A percentile compares a stretch with the other conserved stretches of the same genome.
Conservation (phyloP, 73 alveolate species). For the Tetrahymena elliotti region DNA sequence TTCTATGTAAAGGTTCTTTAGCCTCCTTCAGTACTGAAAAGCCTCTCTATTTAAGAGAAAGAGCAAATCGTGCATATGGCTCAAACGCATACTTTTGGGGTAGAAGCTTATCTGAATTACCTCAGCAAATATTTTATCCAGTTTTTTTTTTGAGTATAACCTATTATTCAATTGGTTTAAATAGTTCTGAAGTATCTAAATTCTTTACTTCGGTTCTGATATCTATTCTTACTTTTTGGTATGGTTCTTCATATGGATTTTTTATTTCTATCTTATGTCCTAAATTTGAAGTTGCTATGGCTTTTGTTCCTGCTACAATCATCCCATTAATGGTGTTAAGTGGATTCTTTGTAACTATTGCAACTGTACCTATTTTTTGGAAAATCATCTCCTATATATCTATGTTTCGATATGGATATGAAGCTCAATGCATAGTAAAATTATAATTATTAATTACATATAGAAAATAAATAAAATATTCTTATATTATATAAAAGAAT, state of each 20-base stretch:
- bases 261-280: slow-evolving; percentile 16
- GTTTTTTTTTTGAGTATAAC: background rate
- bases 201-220: background rate
- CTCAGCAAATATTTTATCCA: slow-evolving; percentile 34
- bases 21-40: slow-evolving; percentile 47
- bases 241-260: slow-evolving; percentile 32
- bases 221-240: slow-evolving; percentile 2
- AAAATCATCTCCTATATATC: slow-evolving; percentile 19
- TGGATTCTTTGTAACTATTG: slow-evolving; percentile 34
- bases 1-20: slow-evolving; percentile 18
- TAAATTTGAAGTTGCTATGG: slow-evolving; percentile 28
- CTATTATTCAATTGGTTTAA: slow-evolving; percentile 30
- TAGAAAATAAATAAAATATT: background rate
- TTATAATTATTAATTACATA: background rate
- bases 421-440: slow-evolving; percentile 7
- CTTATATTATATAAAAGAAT: background rate
- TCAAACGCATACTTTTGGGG: slow-evolving; percentile 46
- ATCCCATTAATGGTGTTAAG: slow-evolving; percentile 44
- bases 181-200: background rate
- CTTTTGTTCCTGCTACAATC: slow-evolving; percentile 30
- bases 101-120: slow-evolving; percentile 47
- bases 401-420: slow-evolving; percentile 24
- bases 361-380: slow-evolving; percentile 9
- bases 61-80: slow-evolving; percentile 44
- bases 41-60: slow-evolving; percentile 56